These are phyloP conservation scores for Coemansia sp. DNA, from an alignment of 192 early-diverging fungal species.

Conservation along the genomic window DNA sequence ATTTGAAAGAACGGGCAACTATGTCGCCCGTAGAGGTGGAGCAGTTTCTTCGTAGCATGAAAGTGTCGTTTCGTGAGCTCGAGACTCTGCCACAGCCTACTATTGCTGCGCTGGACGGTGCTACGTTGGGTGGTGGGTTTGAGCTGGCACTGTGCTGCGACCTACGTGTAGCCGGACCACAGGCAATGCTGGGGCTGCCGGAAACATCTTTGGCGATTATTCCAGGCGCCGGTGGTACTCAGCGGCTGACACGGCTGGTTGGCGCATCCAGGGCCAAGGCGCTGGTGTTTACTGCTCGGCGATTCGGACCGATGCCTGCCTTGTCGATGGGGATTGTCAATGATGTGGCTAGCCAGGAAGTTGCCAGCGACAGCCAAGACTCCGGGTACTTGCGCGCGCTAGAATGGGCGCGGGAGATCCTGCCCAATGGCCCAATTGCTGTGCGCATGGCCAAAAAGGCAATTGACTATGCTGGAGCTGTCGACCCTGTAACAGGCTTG, in stretches of 20 bases:
- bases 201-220: slow-evolving; percentile 95
- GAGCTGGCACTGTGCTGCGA: slow-evolving; percentile 90
- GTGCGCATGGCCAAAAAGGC: slow-evolving; percentile 88
- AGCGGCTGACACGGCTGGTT: slow-evolving; percentile 84
- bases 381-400: slow-evolving; percentile 64
- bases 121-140: slow-evolving; percentile 88
- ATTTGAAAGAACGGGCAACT: slow-evolving; percentile 85
- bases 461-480: slow-evolving; percentile 74
- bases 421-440: slow-evolving; percentile 82
- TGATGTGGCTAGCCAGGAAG: slow-evolving; percentile 28
- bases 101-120: slow-evolving; percentile 90
- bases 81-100: slow-evolving; percentile 90
- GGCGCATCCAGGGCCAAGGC: slow-evolving; percentile 88
- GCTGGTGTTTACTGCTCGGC: slow-evolving; percentile 83
- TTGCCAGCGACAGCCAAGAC: slow-evolving; percentile 21
- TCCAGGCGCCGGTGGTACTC: slow-evolving; percentile 95
- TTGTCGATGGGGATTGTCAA: slow-evolving; percentile 75
- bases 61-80: slow-evolving; percentile 75
- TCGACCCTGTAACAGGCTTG: slow-evolving; percentile 83
- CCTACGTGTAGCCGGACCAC: slow-evolving; percentile 77
- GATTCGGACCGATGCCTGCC: slow-evolving; percentile 65
- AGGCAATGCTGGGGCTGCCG: slow-evolving; percentile 81
- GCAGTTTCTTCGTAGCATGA: slow-evolving; percentile 75
- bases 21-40: slow-evolving; percentile 78
- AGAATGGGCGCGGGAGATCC: slow-evolving; percentile 73